Percentiles rank a stretch among this genome's conserved stretches.
These are phyloP conservation scores for Aspergillus neoniger DNA, from an alignment of 2,329 filamentous ascomycete genomes.

Conservation along the genomic window DNA sequence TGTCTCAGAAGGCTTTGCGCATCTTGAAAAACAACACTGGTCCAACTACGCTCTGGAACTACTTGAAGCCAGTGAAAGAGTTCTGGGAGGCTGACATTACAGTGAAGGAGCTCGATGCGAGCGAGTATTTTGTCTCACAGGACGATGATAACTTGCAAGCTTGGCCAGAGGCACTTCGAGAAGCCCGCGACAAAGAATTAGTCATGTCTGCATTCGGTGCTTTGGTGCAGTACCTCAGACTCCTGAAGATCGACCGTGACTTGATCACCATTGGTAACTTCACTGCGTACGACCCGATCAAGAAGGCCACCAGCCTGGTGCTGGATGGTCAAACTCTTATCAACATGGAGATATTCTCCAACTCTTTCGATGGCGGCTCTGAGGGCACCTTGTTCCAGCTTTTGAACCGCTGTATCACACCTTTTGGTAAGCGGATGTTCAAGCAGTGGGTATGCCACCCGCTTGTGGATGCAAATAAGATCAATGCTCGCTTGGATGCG, in stretches of 20 bases:
- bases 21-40: slow-evolving; percentile 95
- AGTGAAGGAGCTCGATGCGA: slow-evolving; percentile 75
- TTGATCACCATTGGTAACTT: slow-evolving; percentile 90
- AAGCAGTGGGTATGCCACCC: slow-evolving; percentile 98
- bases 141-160: slow-evolving; percentile 61
- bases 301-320: slow-evolving; percentile 83
- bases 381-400: slow-evolving; percentile 89
- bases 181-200: slow-evolving; percentile 74
- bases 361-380: slow-evolving; percentile 79
- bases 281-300: slow-evolving; percentile 87
- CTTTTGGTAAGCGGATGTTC: slow-evolving; percentile 94
- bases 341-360: slow-evolving; percentile 96
- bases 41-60: slow-evolving; percentile 93
- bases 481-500: slow-evolving; percentile 91
- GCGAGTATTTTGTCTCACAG: slow-evolving; percentile 72
- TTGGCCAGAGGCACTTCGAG: slow-evolving; percentile 75
- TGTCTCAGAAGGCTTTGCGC: slow-evolving; percentile 85
- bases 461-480: slow-evolving; percentile 78
- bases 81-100: slow-evolving; percentile 88
- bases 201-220: slow-evolving; percentile 91
- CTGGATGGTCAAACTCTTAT: slow-evolving; percentile 94
- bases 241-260: slow-evolving; percentile 84
- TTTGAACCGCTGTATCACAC: slow-evolving; percentile 91
- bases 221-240: slow-evolving; percentile 79
- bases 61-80: slow-evolving; percentile 80